Conservation (phyloP, 306 rosid species). For the Comarum palustre region DNA sequence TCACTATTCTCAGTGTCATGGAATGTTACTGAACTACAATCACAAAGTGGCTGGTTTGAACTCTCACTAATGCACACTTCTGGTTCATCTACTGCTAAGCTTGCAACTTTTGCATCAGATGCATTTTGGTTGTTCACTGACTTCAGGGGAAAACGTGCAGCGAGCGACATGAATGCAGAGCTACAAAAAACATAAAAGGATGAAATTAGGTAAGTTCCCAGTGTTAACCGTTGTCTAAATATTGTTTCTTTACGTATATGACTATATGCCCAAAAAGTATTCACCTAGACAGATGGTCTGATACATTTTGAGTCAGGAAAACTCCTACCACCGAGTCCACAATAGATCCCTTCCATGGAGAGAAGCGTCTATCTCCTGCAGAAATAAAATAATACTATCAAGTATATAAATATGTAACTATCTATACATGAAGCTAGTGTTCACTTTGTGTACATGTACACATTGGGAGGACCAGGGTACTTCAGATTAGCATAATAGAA, state of each 20-base stretch:
- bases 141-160: constrained; percentile 69
- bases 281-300: constrained; percentile 98
- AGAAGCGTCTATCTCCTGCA: constrained; percentile 95
- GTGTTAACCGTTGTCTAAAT: constrained; percentile 9
- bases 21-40: constrained; percentile 27
- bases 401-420: background rate
- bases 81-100: constrained; percentile 33
- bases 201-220: constrained; percentile 3
- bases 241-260: constrained; percentile 1
- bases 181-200: constrained; percentile 45
- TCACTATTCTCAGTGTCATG: constrained; percentile 30
- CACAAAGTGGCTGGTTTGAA: constrained; percentile 25
- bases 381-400: constrained; percentile 29
- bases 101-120: constrained; percentile 26
- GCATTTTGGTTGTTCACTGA: constrained; percentile 31
- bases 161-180: constrained; percentile 96
- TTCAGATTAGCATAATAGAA: constrained; percentile 2
- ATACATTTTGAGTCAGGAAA: constrained; percentile 94
- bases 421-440: background rate
- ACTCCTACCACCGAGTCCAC: constrained; percentile 98
- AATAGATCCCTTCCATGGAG: constrained; percentile 97
- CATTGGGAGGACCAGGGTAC: background rate
- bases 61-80: constrained; percentile 42
- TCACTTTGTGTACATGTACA: background rate
- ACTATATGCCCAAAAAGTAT: background rate